Evolutionary conservation across 257 asterid species (phyloP), one percentile per base, ranked within the genome.

Genomic region (Datura wrightii): DNA sequence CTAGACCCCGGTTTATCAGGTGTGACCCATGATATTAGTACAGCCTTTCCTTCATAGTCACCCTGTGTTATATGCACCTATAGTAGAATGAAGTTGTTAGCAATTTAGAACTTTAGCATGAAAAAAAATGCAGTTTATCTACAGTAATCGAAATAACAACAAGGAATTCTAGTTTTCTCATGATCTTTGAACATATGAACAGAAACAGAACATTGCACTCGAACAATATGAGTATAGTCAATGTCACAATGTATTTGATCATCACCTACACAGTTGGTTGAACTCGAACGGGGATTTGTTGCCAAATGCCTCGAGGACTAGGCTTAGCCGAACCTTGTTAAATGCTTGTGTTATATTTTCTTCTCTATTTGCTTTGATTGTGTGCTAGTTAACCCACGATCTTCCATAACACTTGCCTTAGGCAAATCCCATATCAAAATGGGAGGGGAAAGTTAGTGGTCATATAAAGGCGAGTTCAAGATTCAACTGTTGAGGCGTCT

Each of bases 31-130:
- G 99, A 94, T 82, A 96, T 81, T 80, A 96, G 90, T 74, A 94
- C 95, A 58, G 98, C 89, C 88, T 88, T 93, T 46, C 98, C 99
- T 53, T 93, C 99, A 89, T 96, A 96, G 89, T 96, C 98, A 52
- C 98, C 99, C 87, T 96, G 99, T 66, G 99, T 96, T 50, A 96
- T 92, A 90, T 96, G 99, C 87, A 96, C 98, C 99, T 96, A 79
- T 31, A 6, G 9, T 85, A 79, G 79, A 82, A 78, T 53, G 16
- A 52, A 78, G 48, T 13, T 48, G 2, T 46, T 74, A 74, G 80
- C 60, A 48, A 8, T 24, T 24, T 7, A 76, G 80, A 69, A 65
- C 44, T 5, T 63, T 13, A 69, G 15, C 52, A 16, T 15, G 58
- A 11, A 78, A 39, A 8, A 24, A 31, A 4, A 44, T 76, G 62